Evolutionary conservation across 225 moss, liverwort and hornwort species (phyloP), one percentile per base, ranked within the genome.

Genomic region (Bryum argenteum): DNA sequence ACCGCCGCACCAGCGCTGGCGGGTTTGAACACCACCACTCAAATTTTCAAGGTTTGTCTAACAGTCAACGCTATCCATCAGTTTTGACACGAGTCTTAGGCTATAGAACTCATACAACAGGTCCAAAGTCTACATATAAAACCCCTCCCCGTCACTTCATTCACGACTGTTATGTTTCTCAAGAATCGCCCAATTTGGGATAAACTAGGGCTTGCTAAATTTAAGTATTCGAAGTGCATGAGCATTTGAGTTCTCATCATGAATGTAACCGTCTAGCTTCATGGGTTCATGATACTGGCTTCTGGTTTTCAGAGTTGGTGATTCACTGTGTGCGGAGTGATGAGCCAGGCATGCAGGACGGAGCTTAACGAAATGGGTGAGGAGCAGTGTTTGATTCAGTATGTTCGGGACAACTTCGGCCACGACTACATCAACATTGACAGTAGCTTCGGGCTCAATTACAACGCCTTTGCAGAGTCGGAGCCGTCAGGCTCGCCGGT

Each of bases 331-430:
- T 9, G 54, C 21, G 12, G 56, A 56, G 56, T 39, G 48, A 71
- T 78, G 65, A 33, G 33, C 33, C 61, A 78, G 69, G 78, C 78
- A 71, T 75, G 74, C 78, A 74, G 70, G 54, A 65, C 13, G 4
- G 61, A 70, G 70, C 61, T 74, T 74, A 40, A 66, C 37, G 11
- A 23, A 57, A 44, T 82, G 82, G 78, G 78, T 11, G 78, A 78
- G 52, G 82, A 82, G n/a, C 71, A 42, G 40, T 66, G 71, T 71
- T 43, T 75, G 23, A 82, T 78, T 56, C 82, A 78, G 63, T 78
- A 82, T 44, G 67, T 78, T 18, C 58, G 67, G 23, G 82, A 78
- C 71, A 71, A 75, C 9, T 78, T 74, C 15, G 74, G 78, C 23
- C 67, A 78, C 43, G 82, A 71, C 33, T 71, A 61, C 37, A 28